A percentile compares a stretch with the other conserved stretches of the same genome.
Conservation (phyloP, 805 yeast species). For the Suhomyces emberorum region DNA sequence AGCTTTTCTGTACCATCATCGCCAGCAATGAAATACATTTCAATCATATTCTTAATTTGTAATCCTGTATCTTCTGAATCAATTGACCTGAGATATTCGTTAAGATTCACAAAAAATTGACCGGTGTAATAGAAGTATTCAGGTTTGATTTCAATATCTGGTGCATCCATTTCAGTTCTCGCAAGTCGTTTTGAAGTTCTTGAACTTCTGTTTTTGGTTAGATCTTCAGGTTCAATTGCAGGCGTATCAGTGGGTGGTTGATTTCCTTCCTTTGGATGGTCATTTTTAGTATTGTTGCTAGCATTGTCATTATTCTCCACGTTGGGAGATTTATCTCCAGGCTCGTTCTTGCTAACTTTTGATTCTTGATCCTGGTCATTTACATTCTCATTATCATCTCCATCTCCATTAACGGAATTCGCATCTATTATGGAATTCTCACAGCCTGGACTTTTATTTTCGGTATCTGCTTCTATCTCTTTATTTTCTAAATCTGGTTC, state of each 20-base stretch:
- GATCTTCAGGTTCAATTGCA: neutral
- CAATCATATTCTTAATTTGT: conserved; percentile 2
- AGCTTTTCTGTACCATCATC: neutral
- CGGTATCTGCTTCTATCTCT: neutral
- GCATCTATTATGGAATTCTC: conserved; percentile 10
- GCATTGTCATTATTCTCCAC: neutral
- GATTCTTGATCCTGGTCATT: neutral
- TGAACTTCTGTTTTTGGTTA: neutral
- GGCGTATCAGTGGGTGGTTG: neutral
- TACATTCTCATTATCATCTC: neutral
- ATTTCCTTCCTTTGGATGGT: neutral
- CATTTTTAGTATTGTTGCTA: neutral
- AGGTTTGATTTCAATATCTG: conserved; percentile 20
- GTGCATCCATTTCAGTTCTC: conserved; percentile 20
- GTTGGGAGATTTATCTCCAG: neutral
- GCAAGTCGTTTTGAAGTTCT: conserved; percentile 33
- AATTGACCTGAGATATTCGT: conserved; percentile 11
- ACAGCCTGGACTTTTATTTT: conserved; percentile 4
- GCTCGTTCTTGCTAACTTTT: neutral
- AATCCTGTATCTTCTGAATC: neutral
- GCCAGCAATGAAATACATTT: conserved; percentile 10
- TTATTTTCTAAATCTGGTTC: neutral
- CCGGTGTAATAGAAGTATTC: conserved; percentile 27
- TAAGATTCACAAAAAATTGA: conserved; percentile 21
- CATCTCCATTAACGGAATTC: conserved; percentile 4